Evolutionary conservation across 1,284 basidiomycete species (phyloP), one percentile per base, ranked within the genome.

Genomic region (Xerocomus amazonicus): DNA sequence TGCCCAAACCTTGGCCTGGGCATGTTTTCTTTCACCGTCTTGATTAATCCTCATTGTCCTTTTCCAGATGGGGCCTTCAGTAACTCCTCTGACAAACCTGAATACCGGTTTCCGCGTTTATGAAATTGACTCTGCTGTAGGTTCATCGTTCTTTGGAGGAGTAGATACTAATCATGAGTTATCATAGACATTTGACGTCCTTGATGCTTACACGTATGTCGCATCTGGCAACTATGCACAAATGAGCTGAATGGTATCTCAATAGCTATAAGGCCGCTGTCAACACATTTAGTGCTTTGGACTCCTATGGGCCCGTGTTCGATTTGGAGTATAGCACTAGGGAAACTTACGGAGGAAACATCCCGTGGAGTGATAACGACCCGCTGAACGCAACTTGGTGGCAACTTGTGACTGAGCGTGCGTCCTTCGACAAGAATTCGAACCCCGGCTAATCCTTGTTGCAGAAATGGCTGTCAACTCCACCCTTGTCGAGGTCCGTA

Each of bases 381-480:
- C 88, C 89, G 0, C 67, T 92, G 50, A 92, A 92, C 58, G 87
- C 84, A 14, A 90, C 89, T 6, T 92, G 86, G 81, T 92, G 88
- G 87, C 87, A 90, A 58, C 76, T 69, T 26, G 80, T 91, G 36
- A 91, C 90, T 3, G 87, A 91, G 70, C 78, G 84, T 82, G 51
- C 53, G 71, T 70, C 41, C 12, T 38, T 6, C 6, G n/a, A 44
- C 5, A 10, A 27, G 12, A 17, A 19, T 14, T 29, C 17, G 40
- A 33, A 41, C 17, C 27, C 13, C 37, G 8, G 6, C 27, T 50
- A 34, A 53, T 32, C 38, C 8, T 36, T 13, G 9, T 31, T 38
- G 34, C 53, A 84, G 83, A 78, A 44, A 90, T 91, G 87, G 73
- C 77, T 56, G 62, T 66, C 4, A 73, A 90, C 54, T 62, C 76